Evolutionary conservation across 2,329 filamentous ascomycete genomes (phyloP).

Genomic region (Aspergillus novofumigatus): DNA sequence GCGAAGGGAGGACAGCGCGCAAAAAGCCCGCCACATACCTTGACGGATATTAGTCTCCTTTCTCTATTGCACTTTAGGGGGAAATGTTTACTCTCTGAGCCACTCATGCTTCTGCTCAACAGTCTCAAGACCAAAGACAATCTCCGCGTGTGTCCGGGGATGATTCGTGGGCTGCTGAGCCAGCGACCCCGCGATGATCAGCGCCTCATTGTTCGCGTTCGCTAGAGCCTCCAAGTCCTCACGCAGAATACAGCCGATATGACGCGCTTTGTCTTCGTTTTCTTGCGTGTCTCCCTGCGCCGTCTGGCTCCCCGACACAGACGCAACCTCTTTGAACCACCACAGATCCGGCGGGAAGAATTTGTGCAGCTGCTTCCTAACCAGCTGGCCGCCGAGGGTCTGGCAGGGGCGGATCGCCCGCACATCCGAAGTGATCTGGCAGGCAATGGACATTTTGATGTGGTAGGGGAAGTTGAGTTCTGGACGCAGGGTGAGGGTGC

Average conservation of each 20-base stretch:
- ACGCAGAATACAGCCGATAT: slow-evolving; percentile 20
- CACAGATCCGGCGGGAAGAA: slow-evolving; percentile 17
- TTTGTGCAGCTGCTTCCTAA: slow-evolving; percentile 10
- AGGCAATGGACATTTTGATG: slow-evolving; percentile 19
- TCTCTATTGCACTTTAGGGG: neutral
- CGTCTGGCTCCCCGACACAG: slow-evolving; percentile 14
- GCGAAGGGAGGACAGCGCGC: slow-evolving; percentile 6
- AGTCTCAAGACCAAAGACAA: slow-evolving; percentile 11
- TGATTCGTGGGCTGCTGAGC: slow-evolving; percentile 7
- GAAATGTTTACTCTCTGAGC: slow-evolving; percentile 10
- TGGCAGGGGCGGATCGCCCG: slow-evolving; percentile 20
- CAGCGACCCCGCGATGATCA: slow-evolving; percentile 16
- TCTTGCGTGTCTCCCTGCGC: neutral
- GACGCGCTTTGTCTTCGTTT: slow-evolving; percentile 15
- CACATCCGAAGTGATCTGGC: slow-evolving; percentile 20
- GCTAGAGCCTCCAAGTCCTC: slow-evolving; percentile 14
- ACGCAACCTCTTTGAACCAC: slow-evolving; percentile 18
- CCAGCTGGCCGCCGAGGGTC: slow-evolving; percentile 8
- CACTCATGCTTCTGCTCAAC: slow-evolving; percentile 13
- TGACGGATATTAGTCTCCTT: no score
- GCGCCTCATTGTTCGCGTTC: slow-evolving; percentile 10
- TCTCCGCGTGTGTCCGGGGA: slow-evolving; percentile 12
- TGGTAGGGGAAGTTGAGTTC: slow-evolving; percentile 15
- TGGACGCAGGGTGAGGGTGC: slow-evolving; percentile 16
- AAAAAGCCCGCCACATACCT: slow-evolving; percentile 15